These are phyloP conservation scores for Naganishia friedmannii DNA, from an alignment of 768 basidiomycete species.

Conservation along the genomic window DNA sequence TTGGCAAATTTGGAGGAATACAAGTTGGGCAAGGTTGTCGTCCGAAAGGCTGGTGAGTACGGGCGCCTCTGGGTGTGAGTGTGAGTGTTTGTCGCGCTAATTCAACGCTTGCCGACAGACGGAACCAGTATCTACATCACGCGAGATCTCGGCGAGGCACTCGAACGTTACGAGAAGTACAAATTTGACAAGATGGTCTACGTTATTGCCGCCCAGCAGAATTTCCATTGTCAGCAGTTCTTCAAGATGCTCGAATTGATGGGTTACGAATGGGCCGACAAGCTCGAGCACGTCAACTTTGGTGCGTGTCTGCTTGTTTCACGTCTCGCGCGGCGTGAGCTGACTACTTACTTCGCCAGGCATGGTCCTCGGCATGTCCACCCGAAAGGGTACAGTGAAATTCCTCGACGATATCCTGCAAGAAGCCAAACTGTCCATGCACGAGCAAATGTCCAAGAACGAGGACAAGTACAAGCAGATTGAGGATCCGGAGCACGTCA, in stretches of 20 bases:
- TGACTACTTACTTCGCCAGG: conserved; percentile 44
- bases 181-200: conserved; percentile 91
- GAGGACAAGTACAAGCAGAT: conserved; percentile 85
- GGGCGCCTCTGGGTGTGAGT: too few relatives aligned
- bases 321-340: conserved; percentile 55
- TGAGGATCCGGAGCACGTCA: conserved; percentile 76
- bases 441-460: conserved; percentile 92
- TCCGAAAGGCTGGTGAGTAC: conserved; percentile 64
- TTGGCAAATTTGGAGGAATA: conserved; percentile 81
- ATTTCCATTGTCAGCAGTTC: conserved; percentile 84
- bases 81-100: too few relatives aligned
- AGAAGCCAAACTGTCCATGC: conserved; percentile 85
- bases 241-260: conserved; percentile 90
- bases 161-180: conserved; percentile 87
- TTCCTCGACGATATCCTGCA: conserved; percentile 81
- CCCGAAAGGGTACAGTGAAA: conserved; percentile 82
- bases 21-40: conserved; percentile 86
- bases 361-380: conserved; percentile 86
- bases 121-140: conserved; percentile 92
- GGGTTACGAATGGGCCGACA: conserved; percentile 79
- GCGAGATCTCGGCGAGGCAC: conserved; percentile 90
- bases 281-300: conserved; percentile 76
- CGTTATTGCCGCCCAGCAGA: conserved; percentile 69
- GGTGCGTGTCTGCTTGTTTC: conserved; percentile 32
- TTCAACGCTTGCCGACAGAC: conserved; percentile 56